Conservation (phyloP, 345 rosid genomes). For the Eutrema yunnanense region DNA sequence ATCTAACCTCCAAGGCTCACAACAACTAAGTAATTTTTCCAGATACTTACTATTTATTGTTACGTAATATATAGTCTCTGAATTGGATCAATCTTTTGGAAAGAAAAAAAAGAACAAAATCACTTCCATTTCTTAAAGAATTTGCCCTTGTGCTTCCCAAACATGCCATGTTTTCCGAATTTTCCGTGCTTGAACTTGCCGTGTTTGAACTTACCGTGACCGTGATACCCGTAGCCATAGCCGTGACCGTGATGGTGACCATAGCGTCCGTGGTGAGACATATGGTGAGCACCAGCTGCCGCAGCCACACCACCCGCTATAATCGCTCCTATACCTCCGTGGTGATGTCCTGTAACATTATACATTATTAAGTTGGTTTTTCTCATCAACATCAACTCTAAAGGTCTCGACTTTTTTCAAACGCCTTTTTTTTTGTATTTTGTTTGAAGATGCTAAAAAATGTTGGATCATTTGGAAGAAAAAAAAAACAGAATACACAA, state of each 20-base stretch:
- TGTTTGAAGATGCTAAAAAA: background rate
- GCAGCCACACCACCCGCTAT: conserved; percentile 72
- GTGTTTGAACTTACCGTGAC: conserved; percentile 73
- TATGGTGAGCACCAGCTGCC: conserved; percentile 61
- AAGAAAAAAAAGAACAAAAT: background rate
- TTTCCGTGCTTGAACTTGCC: conserved; percentile 72
- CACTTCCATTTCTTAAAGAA: conserved; percentile 54
- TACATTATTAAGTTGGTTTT: background rate
- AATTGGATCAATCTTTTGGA: background rate
- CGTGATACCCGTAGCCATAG: conserved; percentile 25
- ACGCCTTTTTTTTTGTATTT: background rate
- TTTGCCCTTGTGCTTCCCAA: conserved; percentile 63
- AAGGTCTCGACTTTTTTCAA: background rate
- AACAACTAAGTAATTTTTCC: background rate
- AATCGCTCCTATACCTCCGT: conserved; percentile 51
- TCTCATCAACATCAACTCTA: conserved; percentile 1
- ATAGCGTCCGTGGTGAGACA: conserved; percentile 47
- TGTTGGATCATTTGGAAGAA: background rate
- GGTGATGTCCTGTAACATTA: conserved; percentile 20
- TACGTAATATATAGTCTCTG: background rate
- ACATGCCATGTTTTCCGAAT: conserved; percentile 63
- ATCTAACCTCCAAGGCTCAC: conserved; percentile 1
- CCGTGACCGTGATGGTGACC: conserved; percentile 36
- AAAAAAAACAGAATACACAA: background rate
- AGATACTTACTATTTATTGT: background rate